Conservation (phyloP, 768 basidiomycete species). For the Tricholoma saponaceum region DNA sequence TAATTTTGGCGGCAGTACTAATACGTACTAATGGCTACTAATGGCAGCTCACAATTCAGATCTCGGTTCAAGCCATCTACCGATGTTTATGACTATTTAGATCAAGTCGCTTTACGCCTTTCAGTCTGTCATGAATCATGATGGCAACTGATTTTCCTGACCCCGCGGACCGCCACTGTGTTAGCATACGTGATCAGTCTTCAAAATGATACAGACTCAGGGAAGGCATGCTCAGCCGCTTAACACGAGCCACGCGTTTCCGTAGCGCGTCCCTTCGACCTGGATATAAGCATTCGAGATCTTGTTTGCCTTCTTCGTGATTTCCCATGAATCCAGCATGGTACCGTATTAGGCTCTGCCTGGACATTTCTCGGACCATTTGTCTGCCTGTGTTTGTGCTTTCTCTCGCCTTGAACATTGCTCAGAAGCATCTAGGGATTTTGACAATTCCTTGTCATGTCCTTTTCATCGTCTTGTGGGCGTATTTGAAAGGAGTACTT, state of each 20-base stretch:
- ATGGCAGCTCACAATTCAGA: not conserved
- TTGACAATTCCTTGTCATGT: slow-evolving; percentile 33
- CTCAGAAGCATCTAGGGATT: slow-evolving; percentile 29
- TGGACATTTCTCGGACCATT: slow-evolving; percentile 39
- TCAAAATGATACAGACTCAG: slow-evolving; percentile 7
- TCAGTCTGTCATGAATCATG: not conserved
- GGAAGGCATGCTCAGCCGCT: slow-evolving; percentile 7
- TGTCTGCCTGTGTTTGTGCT: slow-evolving; percentile 38
- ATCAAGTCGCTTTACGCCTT: slow-evolving; percentile 8
- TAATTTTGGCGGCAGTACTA: too few relatives aligned
- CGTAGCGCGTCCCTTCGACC: not conserved
- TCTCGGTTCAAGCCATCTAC: slow-evolving; percentile 8
- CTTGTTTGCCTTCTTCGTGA: not conserved
- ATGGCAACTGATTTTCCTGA: slow-evolving; percentile 8
- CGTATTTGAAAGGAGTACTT: slow-evolving; percentile 30
- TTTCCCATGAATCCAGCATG: slow-evolving; percentile 33
- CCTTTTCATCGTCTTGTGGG: slow-evolving; percentile 38
- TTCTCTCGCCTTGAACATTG: slow-evolving; percentile 23
- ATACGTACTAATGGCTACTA: too few relatives aligned
- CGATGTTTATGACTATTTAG: slow-evolving; percentile 21
- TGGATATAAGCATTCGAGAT: not conserved
- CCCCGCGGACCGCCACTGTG: slow-evolving; percentile 3
- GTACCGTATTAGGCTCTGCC: slow-evolving; percentile 48
- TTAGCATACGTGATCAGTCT: slow-evolving; percentile 10
- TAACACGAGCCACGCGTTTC: slow-evolving; percentile 2